These are phyloP conservation scores for Nicotiana tomentosiformis DNA, from an alignment of 257 asterid genomes.

Conservation along the genomic window DNA sequence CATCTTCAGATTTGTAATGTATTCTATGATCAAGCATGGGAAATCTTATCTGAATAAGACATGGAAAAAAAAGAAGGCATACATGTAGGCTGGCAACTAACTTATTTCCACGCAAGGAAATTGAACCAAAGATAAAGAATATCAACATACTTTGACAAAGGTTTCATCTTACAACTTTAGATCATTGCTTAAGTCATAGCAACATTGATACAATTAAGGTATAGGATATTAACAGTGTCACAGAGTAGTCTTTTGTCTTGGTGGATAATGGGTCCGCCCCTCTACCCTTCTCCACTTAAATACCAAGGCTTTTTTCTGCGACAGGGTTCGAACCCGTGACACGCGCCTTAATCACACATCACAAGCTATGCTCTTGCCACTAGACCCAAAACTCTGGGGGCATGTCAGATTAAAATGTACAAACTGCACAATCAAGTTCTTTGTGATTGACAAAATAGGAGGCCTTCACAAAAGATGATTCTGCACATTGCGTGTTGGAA, in stretches of 20 bases:
- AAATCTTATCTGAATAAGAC: not conserved
- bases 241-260: not conserved
- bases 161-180: not conserved
- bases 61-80: not conserved
- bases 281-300: too few relatives aligned
- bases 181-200: not conserved
- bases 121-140: not conserved
- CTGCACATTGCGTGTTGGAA: not conserved
- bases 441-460: not conserved
- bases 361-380: too few relatives aligned
- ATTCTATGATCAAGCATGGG: not conserved
- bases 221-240: not conserved
- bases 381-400: too few relatives aligned
- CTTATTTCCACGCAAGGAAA: not conserved
- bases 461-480: not conserved
- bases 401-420: not conserved
- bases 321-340: too few relatives aligned
- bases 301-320: too few relatives aligned
- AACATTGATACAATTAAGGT: not conserved
- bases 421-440: not conserved
- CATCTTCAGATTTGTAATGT: not conserved
- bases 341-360: too few relatives aligned
- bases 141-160: not conserved
- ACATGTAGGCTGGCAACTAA: not conserved
- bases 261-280: too few relatives aligned